Base-by-base conservation (phyloP, 345 rosid genomes). In the Gossypium sturtianum region DNA sequence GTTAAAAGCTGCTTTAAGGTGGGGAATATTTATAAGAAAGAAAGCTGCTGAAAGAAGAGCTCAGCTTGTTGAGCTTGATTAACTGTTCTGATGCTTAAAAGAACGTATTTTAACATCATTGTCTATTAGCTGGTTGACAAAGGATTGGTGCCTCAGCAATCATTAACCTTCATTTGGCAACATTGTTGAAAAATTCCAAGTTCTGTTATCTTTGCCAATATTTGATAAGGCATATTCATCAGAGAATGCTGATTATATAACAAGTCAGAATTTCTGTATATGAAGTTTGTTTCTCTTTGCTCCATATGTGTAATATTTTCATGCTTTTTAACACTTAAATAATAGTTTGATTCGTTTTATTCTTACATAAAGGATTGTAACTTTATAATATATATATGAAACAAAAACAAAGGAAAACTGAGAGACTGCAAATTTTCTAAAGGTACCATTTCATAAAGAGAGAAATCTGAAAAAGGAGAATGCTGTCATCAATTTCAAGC, bases 11-110 rank as follows among this genome's bases (percentile, higher is more conserved):
- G 97, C 93, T 5, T 75, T 94, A 83, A 84, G 97, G 65, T 94
- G 98, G 97, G 98, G 98, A n/a, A 91, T 92, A 75, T 94, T 94
- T 71, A 79, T 91, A 52, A 92, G 98, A 86, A 94, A 91, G 85
- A 89, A 76, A 82, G 98, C 97, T 79, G 98, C 97, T 59, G 91
- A 89, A 83, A 89, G 91, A 78, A 90, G 90, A 80, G 95, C 97
- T 82, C 93, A 87, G 77, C 87, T 91, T 70, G 93, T 88, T 76
- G 97, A 92, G 89, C 84, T 89, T 2, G 91, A 91, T 29, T 89
- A 75, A 84, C 70, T 25, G 17, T 23, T 23, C 47, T 74, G 45
- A 11, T 63, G 45, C 38, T 63, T n/a, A 27, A 57, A 57, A 57
- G 19, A 63, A 48, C 13, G 27, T 62, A 5, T 48, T 23, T 62